Evolutionary conservation across 2,329 filamentous ascomycete genomes (phyloP).

Genomic region (Claviceps paspali): DNA sequence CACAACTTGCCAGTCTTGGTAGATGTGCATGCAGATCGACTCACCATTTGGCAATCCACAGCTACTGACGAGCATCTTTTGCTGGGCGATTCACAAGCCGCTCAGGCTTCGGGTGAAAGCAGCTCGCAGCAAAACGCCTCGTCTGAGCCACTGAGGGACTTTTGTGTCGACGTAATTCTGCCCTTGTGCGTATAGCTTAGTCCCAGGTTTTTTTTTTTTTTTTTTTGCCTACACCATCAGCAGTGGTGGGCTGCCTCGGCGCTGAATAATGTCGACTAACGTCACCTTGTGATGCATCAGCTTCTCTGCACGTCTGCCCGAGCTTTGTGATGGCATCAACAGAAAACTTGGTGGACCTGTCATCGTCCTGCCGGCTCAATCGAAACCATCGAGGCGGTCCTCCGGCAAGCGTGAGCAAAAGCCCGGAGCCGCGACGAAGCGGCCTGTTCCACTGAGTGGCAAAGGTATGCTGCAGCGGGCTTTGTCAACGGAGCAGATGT

Average conservation of each 20-base stretch:
- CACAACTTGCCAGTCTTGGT: constrained; percentile 51
- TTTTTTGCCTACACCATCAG: too few relatives aligned
- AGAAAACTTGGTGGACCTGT: constrained; percentile 62
- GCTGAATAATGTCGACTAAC: too few relatives aligned
- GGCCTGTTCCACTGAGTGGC: constrained; percentile 24
- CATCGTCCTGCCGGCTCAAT: constrained; percentile 38
- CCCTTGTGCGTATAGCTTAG: constrained; percentile 52
- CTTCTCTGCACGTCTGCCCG: constrained; percentile 62
- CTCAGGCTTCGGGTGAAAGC: constrained; percentile 16
- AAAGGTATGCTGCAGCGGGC: constrained; percentile 45
- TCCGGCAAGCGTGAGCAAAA: constrained; percentile 28
- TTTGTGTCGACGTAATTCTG: constrained; percentile 66
- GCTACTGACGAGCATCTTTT: constrained; percentile 42
- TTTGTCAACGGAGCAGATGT: constrained; percentile 42
- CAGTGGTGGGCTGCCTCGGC: too few relatives aligned
- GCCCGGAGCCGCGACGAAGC: constrained; percentile 37
- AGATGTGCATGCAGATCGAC: constrained; percentile 59
- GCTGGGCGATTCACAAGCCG: constrained; percentile 31
- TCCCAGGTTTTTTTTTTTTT: too few relatives aligned
- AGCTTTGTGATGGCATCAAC: constrained; percentile 54
- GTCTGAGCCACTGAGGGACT: constrained; percentile 54
- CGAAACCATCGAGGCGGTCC: constrained; percentile 29
- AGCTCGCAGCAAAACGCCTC: constrained; percentile 25
- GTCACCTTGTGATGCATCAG: constrained; percentile 22
- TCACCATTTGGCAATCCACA: constrained; percentile 75